Percentiles rank a stretch among this genome's conserved stretches.
Evolutionary conservation across 164 flowering plant genomes (phyloP).

Genomic region (Taxillus chinensis): DNA sequence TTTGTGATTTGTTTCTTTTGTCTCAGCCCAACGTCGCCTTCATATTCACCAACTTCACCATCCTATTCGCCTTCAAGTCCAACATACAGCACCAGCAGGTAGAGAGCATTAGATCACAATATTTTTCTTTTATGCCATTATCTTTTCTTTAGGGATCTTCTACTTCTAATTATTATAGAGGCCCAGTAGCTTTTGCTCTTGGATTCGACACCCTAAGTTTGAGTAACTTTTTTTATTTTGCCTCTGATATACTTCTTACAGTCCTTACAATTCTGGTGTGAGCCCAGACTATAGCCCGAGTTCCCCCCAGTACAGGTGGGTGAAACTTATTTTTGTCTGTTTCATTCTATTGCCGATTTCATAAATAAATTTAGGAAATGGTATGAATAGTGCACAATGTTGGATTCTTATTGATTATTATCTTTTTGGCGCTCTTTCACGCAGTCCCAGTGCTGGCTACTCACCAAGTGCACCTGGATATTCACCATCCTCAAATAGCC

Average conservation of each 20-base stretch:
- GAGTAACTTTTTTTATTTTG: not conserved
- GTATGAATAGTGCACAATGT: not conserved
- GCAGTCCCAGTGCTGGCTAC: constrained; percentile 92
- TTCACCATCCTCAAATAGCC: constrained; percentile 91
- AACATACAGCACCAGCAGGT: constrained; percentile 96
- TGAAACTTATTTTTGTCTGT: not conserved
- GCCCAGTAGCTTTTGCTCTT: too few species aligned
- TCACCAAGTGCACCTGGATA: constrained; percentile 97
- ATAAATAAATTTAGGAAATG: not conserved
- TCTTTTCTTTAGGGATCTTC: not conserved
- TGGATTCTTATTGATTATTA: not conserved
- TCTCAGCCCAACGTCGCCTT: constrained; percentile 91
- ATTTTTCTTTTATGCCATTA: not conserved
- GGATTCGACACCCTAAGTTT: not conserved
- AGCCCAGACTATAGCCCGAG: constrained; percentile 86
- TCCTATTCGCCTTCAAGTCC: constrained; percentile 90
- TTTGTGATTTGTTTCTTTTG: constrained; percentile 7
- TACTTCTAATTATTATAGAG: not conserved
- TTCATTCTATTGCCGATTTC: not conserved
- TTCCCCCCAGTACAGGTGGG: constrained; percentile 85
- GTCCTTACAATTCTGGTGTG: constrained; percentile 68
- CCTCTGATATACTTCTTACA: constrained; percentile 16
- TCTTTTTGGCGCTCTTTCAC: not conserved
- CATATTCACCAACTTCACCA: constrained; percentile 97
- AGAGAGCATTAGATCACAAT: not conserved